Evolutionary conservation across 805 yeast genomes (phyloP).

Genomic region (Cyberlindnera subsufficiens): DNA sequence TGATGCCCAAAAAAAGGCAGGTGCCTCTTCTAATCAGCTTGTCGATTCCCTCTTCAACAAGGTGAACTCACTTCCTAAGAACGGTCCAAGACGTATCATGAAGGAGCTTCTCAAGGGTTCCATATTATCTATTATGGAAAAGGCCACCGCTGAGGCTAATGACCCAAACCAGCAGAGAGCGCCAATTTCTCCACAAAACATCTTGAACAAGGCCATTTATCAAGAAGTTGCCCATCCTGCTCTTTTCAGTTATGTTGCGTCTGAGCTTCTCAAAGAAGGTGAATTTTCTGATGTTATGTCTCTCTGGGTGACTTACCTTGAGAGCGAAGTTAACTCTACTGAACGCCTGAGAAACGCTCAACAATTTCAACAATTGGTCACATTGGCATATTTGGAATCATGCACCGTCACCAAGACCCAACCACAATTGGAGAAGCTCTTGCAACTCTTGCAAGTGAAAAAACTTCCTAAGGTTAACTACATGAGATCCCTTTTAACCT

Average conservation of each 20-base stretch:
- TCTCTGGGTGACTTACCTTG: conserved; percentile 20
- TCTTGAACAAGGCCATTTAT: conserved; percentile 14
- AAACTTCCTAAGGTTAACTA: conserved; percentile 3
- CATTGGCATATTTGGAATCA: conserved; percentile 17
- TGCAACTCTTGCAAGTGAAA: conserved; percentile 12
- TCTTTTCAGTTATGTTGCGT: conserved; percentile 10
- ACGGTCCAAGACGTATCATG: neutral
- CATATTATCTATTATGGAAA: conserved; percentile 6
- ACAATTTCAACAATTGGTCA: conserved; percentile 2
- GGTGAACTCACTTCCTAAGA: conserved; percentile 1
- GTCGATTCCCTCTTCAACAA: conserved; percentile 2
- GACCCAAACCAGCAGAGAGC: conserved; percentile 9
- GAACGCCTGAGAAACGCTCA: neutral
- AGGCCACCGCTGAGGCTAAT: conserved; percentile 13
- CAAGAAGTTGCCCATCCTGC: conserved; percentile 11
- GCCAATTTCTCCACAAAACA: conserved; percentile 18
- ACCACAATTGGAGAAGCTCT: conserved; percentile 8
- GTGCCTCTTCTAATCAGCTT: conserved; percentile 4
- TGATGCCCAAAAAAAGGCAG: neutral
- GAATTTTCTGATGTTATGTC: conserved; percentile 10
- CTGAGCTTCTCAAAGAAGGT: conserved; percentile 11
- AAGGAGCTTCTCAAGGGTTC: neutral
- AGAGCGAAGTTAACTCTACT: conserved; percentile 9
- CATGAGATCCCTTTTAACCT: neutral
- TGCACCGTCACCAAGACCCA: neutral